Conservation (phyloP, 345 rosid species). For the Angophora floribunda region DNA sequence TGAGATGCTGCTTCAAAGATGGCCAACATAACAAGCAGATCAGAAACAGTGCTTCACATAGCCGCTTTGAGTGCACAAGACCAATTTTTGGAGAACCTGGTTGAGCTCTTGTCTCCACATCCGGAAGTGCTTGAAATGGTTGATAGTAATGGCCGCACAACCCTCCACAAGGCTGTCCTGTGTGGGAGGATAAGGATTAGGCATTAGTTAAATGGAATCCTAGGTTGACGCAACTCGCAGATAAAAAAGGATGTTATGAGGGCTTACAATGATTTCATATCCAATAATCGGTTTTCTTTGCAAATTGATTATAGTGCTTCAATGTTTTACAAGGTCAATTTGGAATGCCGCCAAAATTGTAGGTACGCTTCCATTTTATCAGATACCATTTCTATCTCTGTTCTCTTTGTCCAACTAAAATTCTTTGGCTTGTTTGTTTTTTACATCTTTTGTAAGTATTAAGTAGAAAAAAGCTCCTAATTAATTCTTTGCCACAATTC, state of each 20-base stretch:
- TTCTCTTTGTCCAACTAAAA: background rate
- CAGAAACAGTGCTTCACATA: background rate
- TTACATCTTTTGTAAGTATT: background rate
- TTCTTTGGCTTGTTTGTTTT: background rate
- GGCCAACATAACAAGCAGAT: background rate
- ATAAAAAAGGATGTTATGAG: too few relatives aligned
- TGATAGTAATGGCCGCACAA: too few relatives aligned
- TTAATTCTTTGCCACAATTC: background rate
- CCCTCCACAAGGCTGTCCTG: too few relatives aligned
- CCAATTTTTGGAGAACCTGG: background rate
- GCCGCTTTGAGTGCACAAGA: background rate
- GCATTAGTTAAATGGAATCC: too few relatives aligned
- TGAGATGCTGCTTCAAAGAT: background rate
- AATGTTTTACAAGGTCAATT: background rate
- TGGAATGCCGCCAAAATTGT: background rate
- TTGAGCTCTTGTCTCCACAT: background rate
- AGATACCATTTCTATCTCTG: background rate
- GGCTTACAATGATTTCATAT: background rate
- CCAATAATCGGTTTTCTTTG: background rate
- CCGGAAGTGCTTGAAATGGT: too few relatives aligned
- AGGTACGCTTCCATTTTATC: background rate
- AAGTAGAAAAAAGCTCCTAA: too few relatives aligned
- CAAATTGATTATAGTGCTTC: rapidly evolving
- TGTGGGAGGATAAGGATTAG: too few relatives aligned
- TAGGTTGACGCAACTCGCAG: background rate